These are phyloP conservation scores for Parietichytrium sp. DNA, from an alignment of 108 stramenopile genomes.

Conservation along the genomic window DNA sequence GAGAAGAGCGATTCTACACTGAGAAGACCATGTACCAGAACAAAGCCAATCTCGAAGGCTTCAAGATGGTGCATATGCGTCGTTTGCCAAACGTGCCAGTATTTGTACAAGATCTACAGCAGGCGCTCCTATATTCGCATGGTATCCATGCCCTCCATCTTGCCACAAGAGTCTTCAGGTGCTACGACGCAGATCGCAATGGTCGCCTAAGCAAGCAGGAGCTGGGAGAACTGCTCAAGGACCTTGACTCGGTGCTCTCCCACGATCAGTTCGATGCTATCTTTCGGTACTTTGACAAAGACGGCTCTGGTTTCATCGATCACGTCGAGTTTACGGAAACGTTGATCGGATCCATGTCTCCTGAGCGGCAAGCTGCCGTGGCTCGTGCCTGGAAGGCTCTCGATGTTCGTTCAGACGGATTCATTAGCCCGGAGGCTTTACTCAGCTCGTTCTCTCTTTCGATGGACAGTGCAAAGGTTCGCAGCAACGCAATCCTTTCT, in stretches of 20 bases:
- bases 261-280: slow-evolving; percentile 4
- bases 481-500: neutral
- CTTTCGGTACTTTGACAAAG: neutral
- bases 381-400: neutral
- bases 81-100: slow-evolving; percentile 17
- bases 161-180: neutral
- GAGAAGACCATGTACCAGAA: neutral
- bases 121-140: neutral
- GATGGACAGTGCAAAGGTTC: neutral
- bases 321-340: neutral
- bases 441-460: neutral
- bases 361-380: neutral
- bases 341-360: neutral
- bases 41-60: neutral
- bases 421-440: neutral
- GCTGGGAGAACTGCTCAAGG: slow-evolving; percentile 13
- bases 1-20: neutral
- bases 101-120: neutral
- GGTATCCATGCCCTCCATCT: slow-evolving; percentile 23
- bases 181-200: neutral
- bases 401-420: neutral
- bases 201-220: neutral
- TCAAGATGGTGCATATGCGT: neutral
- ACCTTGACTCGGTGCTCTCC: neutral
- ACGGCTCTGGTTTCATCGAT: slow-evolving; percentile 6